These are phyloP conservation scores for Lodderomyces orthopsilosis DNA, from an alignment of 1,139 yeast species.

Conservation along the genomic window DNA sequence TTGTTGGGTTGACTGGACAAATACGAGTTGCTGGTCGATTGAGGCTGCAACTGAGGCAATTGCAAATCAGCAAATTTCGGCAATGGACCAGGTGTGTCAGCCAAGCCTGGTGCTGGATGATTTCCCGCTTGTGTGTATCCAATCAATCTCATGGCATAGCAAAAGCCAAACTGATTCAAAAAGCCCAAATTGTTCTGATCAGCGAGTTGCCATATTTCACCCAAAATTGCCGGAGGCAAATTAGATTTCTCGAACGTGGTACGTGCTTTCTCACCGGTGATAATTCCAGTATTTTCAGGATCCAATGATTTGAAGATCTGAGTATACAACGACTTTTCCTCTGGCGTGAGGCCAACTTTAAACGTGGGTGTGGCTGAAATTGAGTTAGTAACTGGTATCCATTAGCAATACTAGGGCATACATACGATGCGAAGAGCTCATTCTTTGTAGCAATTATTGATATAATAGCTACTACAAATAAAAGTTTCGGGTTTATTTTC, in stretches of 20 bases:
- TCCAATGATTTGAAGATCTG: conserved; percentile 78
- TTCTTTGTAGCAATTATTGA: conserved; percentile 5
- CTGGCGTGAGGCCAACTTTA: conserved; percentile 62
- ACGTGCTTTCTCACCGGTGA: conserved; percentile 90
- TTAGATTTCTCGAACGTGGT: conserved; percentile 84
- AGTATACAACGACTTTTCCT: conserved; percentile 73
- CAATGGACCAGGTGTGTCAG: conserved; percentile 56
- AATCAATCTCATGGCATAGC: conserved; percentile 82
- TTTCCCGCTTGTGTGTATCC: conserved; percentile 84
- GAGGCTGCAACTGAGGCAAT: conserved; percentile 29
- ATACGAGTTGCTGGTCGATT: conserved; percentile 40
- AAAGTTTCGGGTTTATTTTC: neutral
- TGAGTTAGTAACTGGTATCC: neutral
- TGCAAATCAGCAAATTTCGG: conserved; percentile 49
- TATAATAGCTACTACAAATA: neutral
- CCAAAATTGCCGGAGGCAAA: conserved; percentile 70
- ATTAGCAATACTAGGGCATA: conserved; percentile 6
- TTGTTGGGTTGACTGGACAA: conserved; percentile 49
- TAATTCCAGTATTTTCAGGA: conserved; percentile 72
- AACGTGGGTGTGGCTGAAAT: conserved; percentile 25
- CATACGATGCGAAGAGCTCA: conserved; percentile 32
- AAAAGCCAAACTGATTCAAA: conserved; percentile 77
- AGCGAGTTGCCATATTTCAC: conserved; percentile 92
- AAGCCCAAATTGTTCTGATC: conserved; percentile 85
- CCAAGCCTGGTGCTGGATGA: conserved; percentile 48